phyloP scores from a whole-genome alignment of 768 basidiomycete genomes.

The Russula griseocarnosa region DNA sequence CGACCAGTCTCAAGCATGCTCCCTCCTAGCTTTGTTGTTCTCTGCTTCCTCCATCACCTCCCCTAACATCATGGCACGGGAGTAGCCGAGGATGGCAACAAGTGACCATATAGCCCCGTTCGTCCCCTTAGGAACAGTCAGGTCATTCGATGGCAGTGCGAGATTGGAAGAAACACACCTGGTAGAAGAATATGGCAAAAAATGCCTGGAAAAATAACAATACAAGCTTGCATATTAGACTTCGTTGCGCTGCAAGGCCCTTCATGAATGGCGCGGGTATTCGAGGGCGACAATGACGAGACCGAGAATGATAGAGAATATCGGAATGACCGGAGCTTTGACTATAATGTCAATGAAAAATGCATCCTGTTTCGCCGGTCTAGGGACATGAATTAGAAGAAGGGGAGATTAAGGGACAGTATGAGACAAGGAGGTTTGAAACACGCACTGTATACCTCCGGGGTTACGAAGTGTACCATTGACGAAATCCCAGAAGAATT shows the following conservation, averaged over 20 bases:
- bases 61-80: constrained; percentile 58
- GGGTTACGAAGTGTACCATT: constrained; percentile 73
- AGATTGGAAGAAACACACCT: constrained; percentile 44
- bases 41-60: constrained; percentile 68
- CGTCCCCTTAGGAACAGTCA: constrained; percentile 55
- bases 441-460: constrained; percentile 74
- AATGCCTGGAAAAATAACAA: constrained; percentile 61
- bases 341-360: constrained; percentile 74
- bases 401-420: constrained; percentile 39
- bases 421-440: not conserved
- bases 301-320: constrained; percentile 58
- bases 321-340: constrained; percentile 70
- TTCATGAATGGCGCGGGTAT: constrained; percentile 57
- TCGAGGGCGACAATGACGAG: constrained; percentile 63
- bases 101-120: constrained; percentile 79
- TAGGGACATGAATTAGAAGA: constrained; percentile 43
- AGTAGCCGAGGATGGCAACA: constrained; percentile 65
- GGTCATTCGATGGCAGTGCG: not conserved
- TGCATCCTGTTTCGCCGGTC: constrained; percentile 32
- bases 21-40: constrained; percentile 55
- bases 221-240: constrained; percentile 57
- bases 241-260: constrained; percentile 57
- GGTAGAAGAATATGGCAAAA: constrained; percentile 67
- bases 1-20: constrained; percentile 45
- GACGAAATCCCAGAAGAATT: constrained; percentile 97